Evolutionary conservation across 2,329 filamentous ascomycete genomes (phyloP).

Genomic region (Juglanconis oblonga): DNA sequence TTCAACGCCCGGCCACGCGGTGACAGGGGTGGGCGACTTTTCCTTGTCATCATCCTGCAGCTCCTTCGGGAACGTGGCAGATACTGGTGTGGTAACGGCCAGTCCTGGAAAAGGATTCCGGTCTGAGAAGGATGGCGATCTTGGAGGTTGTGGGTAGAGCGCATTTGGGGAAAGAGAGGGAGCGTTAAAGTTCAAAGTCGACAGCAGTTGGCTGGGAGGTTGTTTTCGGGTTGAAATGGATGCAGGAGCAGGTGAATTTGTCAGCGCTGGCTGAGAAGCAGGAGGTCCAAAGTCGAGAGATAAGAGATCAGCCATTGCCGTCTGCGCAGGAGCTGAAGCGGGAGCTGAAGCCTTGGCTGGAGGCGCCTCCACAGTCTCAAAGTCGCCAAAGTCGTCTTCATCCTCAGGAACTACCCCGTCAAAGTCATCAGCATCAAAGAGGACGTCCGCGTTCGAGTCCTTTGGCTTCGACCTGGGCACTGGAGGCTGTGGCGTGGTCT

Average conservation of each 20-base stretch:
- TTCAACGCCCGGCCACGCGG: conserved; percentile 21
- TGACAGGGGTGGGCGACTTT: conserved; percentile 26
- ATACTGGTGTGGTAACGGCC: conserved; percentile 37
- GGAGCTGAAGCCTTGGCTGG: conserved; percentile 18
- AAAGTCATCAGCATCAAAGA: conserved; percentile 65
- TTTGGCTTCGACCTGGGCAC: conserved; percentile 18
- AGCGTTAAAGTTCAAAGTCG: conserved; percentile 28
- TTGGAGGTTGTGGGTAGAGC: conserved; percentile 43
- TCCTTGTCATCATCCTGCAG: conserved; percentile 29
- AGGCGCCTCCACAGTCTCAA: conserved; percentile 43
- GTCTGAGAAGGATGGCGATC: conserved; percentile 46
- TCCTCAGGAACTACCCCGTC: conserved; percentile 34
- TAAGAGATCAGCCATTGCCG: conserved; percentile 33
- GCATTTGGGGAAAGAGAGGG: conserved; percentile 21
- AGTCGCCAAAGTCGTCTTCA: conserved; percentile 60
- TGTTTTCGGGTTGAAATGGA: conserved; percentile 25
- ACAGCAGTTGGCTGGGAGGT: conserved; percentile 28
- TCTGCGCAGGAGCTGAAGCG: conserved; percentile 22
- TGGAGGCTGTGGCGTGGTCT: conserved; percentile 14
- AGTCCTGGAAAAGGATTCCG: conserved; percentile 48
- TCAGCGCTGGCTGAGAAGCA: neutral
- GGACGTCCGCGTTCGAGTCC: conserved; percentile 48
- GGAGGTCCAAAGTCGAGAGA: conserved; percentile 21
- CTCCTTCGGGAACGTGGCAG: conserved; percentile 25
- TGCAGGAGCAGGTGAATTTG: conserved; percentile 29